A percentile compares a stretch with the other conserved stretches of the same genome.
Conservation (phyloP, 2,329 filamentous ascomycete species). For the Ophiocordyceps camponoti-floridani region DNA sequence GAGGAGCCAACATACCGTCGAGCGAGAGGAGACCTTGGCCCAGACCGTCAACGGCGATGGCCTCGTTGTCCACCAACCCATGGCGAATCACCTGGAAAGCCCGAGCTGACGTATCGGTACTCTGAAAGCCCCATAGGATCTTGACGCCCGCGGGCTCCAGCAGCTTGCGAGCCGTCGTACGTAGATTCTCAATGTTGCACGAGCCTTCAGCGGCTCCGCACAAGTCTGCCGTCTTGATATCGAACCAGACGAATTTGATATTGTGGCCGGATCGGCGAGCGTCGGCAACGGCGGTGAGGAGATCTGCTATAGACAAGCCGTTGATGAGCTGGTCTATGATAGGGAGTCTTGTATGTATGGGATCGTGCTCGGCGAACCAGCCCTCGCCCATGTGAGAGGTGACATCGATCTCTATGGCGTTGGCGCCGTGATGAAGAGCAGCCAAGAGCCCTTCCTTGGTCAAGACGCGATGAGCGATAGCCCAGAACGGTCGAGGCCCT, state of each 20-base stretch:
- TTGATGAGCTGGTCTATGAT: too few relatives aligned
- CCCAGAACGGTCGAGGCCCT: not conserved
- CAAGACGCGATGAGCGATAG: not conserved
- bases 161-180: not conserved
- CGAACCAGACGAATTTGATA: not conserved
- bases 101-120: not conserved
- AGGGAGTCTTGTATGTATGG: too few relatives aligned
- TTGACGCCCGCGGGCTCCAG: not conserved
- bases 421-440: not conserved
- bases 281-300: not conserved
- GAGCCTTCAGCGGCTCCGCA: not conserved
- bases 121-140: conserved; percentile 2
- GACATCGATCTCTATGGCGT: not conserved
- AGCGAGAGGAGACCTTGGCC: not conserved
- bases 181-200: conserved; percentile 1
- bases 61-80: not conserved
- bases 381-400: not conserved
- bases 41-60: not conserved
- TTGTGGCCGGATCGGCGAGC: not conserved
- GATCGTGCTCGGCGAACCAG: not conserved
- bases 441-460: not conserved
- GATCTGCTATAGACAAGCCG: not conserved
- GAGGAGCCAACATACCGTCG: not conserved
- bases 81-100: not conserved
- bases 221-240: not conserved